Percentiles rank a stretch among this genome's conserved stretches.
phyloP scores from a whole-genome alignment of 2,329 filamentous ascomycete species.

The Xylaria sp. region DNA sequence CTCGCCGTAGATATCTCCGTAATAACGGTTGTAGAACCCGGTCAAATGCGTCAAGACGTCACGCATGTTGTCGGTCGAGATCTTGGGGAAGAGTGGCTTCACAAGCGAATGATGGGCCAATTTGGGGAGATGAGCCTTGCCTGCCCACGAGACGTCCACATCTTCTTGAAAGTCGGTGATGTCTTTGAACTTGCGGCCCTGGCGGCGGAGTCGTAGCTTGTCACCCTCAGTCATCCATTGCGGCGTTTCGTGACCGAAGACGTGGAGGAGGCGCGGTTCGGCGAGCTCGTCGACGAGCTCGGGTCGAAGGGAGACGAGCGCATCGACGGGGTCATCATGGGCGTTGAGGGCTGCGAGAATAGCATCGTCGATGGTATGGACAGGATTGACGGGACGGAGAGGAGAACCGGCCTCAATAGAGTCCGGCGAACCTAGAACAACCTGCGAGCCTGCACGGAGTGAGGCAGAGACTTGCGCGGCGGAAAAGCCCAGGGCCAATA shows the following conservation, averaged over 20 bases:
- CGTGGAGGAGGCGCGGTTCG: slow-evolving; percentile 69
- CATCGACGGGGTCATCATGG: slow-evolving; percentile 42
- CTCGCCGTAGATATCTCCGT: slow-evolving; percentile 38
- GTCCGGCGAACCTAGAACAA: slow-evolving; percentile 20
- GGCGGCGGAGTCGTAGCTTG: slow-evolving; percentile 55
- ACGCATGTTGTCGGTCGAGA: slow-evolving; percentile 36
- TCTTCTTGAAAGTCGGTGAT: slow-evolving; percentile 74
- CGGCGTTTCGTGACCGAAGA: slow-evolving; percentile 67
- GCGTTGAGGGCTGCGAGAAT: slow-evolving; percentile 35
- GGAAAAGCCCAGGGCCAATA: slow-evolving; percentile 21
- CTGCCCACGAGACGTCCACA: slow-evolving; percentile 18
- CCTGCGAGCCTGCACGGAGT: slow-evolving; percentile 28
- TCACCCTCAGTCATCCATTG: slow-evolving; percentile 69
- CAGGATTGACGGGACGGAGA: slow-evolving; percentile 14
- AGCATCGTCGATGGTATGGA: slow-evolving; percentile 25
- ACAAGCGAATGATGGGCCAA: slow-evolving; percentile 39
- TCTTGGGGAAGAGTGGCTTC: slow-evolving; percentile 38
- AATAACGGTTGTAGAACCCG: slow-evolving; percentile 38
- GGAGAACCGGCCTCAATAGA: slow-evolving; percentile 8
- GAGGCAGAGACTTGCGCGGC: slow-evolving; percentile 31
- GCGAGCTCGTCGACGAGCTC: slow-evolving; percentile 37
- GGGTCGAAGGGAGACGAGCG: slow-evolving; percentile 39
- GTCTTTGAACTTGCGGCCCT: slow-evolving; percentile 81
- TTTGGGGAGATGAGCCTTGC: slow-evolving; percentile 44
- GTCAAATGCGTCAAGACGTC: slow-evolving; percentile 27